Evolutionary conservation across 352 stramenopile species (phyloP), one percentile per base, ranked within the genome.

Genomic region (Pythium chondricola): DNA sequence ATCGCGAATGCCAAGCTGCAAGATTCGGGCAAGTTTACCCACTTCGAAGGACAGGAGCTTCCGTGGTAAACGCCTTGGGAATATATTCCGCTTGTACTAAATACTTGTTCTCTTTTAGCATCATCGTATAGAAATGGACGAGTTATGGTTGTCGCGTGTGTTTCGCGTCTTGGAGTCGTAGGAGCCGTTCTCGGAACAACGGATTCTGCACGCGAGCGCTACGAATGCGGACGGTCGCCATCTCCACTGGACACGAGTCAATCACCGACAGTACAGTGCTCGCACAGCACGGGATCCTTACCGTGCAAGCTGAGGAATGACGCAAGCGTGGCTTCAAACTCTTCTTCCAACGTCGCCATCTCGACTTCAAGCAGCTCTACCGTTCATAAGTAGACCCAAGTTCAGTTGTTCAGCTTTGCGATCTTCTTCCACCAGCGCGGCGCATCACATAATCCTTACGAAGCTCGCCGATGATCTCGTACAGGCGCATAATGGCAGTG

Each of bases 21-120:
- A 16, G 72, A 89, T 46, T 65, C 65, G 22, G 61, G 69, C 56
- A 60, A 73, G 52, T 66, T 87, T 29, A 69, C 63, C 24, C 71
- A 83, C 56, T 78, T 67, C 33, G 56, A 82, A 42, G 73, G 74
- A 20, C 48, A 74, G 20, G 55, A 67, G 2, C 43, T 86, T 33
- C 68, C 77, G n/a, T 86, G 74, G 77, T 88, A 74, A 53, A 18
- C 26, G 20, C 9, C n/a, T 25, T 10, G 27, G 18, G n/a, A 7
- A 2, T 1, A n/a, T n/a, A n/a, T 43, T 27, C 6, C 17, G 7
- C 29, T 33, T 13, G 29, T 33, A 13, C 29, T 7, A 33, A 13
- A 13, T 13, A 33, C 29, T 44, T 17, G 35, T 18, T 33, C 17
- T 26, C 10, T 13, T 21, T 24, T 22, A 20, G 1, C 8, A 18